These are phyloP conservation scores for Paramecium primaurelia DNA, from an alignment of 73 alveolate species.

Conservation along the genomic window DNA sequence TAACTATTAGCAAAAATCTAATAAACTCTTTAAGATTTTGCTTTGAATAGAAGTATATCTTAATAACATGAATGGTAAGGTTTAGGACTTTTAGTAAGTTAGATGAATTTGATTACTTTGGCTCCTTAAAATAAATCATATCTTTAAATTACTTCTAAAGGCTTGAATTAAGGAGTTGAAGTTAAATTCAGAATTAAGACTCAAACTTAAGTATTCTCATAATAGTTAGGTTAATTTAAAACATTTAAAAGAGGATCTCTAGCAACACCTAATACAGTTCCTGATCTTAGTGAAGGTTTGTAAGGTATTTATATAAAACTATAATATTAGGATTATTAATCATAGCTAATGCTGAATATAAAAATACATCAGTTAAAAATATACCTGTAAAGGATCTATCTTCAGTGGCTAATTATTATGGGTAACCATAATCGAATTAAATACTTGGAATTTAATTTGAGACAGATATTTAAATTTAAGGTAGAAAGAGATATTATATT, in stretches of 20 bases:
- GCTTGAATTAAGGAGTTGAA: neutral
- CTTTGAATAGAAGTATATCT: neutral
- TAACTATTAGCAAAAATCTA: neutral
- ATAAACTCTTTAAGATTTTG: neutral
- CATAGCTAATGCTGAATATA: neutral
- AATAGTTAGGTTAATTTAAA: neutral
- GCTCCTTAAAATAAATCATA: conserved; percentile 21
- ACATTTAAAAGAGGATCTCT: neutral
- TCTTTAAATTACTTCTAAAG: neutral
- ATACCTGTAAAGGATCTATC: neutral
- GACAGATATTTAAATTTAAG: neutral
- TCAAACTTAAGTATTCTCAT: neutral
- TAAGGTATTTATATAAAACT: neutral
- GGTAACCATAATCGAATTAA: neutral
- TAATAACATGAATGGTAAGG: conserved; percentile 7
- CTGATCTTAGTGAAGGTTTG: neutral
- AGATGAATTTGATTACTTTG: neutral
- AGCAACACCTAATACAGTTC: neutral
- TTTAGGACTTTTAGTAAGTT: conserved; percentile 8
- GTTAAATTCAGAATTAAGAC: neutral
- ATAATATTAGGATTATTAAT: neutral
- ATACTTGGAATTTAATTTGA: neutral
- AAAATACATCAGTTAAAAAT: neutral
- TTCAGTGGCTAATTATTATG: neutral
- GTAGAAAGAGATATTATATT: neutral